Conservation (phyloP, 192 early-diverging fungal genomes). For the Podila minutissima region DNA sequence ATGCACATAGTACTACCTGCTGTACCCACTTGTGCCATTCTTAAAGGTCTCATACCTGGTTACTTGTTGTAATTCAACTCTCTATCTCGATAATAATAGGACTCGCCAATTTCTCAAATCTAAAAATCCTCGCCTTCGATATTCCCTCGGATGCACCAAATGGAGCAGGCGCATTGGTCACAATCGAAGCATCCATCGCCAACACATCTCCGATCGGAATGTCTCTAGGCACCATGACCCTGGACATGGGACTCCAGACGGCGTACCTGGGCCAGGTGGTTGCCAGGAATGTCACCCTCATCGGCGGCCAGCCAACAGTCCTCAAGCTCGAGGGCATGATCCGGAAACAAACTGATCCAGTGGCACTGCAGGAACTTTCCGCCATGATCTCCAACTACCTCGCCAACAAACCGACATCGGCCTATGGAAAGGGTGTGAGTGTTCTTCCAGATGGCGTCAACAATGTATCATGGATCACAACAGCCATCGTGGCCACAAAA, state of each 20-base stretch:
- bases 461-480: constrained; percentile 32
- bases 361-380: constrained; percentile 25
- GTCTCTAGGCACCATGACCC: constrained; percentile 51
- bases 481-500: constrained; percentile 25
- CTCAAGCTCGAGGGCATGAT: constrained; percentile 22
- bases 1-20: neutral
- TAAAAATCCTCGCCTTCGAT: constrained; percentile 39
- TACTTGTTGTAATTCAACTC: neutral
- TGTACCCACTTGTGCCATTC: neutral
- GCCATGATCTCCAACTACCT: constrained; percentile 37
- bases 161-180: constrained; percentile 23
- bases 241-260: constrained; percentile 33
- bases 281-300: constrained; percentile 15
- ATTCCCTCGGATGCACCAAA: constrained; percentile 39
- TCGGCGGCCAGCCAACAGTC: constrained; percentile 15
- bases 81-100: constrained; percentile 8
- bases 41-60: neutral
- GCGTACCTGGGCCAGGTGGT: constrained; percentile 34
- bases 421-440: constrained; percentile 32
- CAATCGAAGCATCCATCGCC: constrained; percentile 44
- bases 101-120: constrained; percentile 29
- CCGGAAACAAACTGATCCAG: constrained; percentile 13
- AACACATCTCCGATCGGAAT: constrained; percentile 63
- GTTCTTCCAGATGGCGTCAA: constrained; percentile 34
- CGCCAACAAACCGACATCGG: constrained; percentile 20